These are phyloP conservation scores for Leccinum olivaceopallidum DNA, from an alignment of 768 basidiomycete genomes.

Conservation along the genomic window DNA sequence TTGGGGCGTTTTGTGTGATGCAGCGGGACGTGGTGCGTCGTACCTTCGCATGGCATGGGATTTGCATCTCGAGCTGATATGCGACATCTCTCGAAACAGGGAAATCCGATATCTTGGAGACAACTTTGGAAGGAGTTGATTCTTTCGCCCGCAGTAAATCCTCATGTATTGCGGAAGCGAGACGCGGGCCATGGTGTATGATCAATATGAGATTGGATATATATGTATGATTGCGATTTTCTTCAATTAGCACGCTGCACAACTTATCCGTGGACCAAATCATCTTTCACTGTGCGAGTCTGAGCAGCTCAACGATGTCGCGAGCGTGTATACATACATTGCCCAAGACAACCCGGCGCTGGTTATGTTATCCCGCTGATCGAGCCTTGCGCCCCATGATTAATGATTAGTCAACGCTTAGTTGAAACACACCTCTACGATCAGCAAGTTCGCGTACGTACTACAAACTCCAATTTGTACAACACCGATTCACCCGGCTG, in stretches of 20 bases:
- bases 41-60: neutral
- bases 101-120: slow-evolving; percentile 78
- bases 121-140: slow-evolving; percentile 71
- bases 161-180: slow-evolving; percentile 48
- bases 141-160: slow-evolving; percentile 49
- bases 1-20: slow-evolving; percentile 72
- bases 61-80: neutral
- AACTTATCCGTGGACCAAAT: neutral
- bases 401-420: too few species aligned
- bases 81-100: slow-evolving; percentile 38
- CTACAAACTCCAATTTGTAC: too few species aligned
- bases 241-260: neutral
- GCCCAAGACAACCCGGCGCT: too few species aligned
- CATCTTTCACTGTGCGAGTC: neutral
- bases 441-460: too few species aligned
- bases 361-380: too few species aligned
- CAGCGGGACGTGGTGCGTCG: slow-evolving; percentile 60
- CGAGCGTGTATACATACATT: too few species aligned
- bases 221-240: slow-evolving; percentile 1
- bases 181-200: neutral
- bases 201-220: neutral
- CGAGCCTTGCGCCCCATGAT: too few species aligned
- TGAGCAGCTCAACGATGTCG: neutral
- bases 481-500: too few species aligned
- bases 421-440: too few species aligned